Evolutionary conservation across 306 rosid genomes (phyloP), one percentile per base, ranked within the genome.

Genomic region (Cicer cuneatum): DNA sequence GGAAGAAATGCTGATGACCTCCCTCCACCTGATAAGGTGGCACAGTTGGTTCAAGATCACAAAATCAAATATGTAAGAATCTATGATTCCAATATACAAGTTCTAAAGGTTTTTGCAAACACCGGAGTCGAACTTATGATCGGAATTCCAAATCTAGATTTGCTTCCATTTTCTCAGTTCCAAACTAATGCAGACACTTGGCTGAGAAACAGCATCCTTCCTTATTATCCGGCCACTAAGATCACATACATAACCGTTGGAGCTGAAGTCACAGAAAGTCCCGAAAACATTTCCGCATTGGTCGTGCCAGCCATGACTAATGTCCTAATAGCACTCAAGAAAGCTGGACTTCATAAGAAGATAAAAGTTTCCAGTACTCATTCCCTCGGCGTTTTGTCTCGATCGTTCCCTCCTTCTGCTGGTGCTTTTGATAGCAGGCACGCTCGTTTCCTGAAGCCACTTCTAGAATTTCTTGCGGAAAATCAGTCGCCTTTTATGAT

Each of bases 1-100:
- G 99, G 99, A 84, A 83, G 99, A 85, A 92, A 82, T 69, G 99
- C 98, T 5, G 99, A 95, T 81, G 98, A 95, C 82, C 92, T 95
- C 64, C 99, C 99, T 53, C 87, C 97, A 52, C 97, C 98, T 21
- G 96, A 92, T 64, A 95, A 92, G 88, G 99, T 87, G 46, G 92
- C 86, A 3, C 92, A 92, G 71, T 81, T 95, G 73, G 90, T 92
- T 71, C 89, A 90, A 77, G 90, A 84, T 66, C 99, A 90, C 63
- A 89, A 87, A 80, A 87, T 95, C 40, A 95, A 95, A 60, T 87
- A 90, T 75, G 75, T 95, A 21, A 78, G 99, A 76, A 89, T 95
- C 59, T 95, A 90, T 78, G 99, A 95, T 80, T 84, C 98, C 15
- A 95, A 92, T 41, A 73, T 87, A 21, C 99, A 95, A 80, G 92